Conservation (phyloP, 1,139 yeast genomes). For the Zygosaccharomyces pseudobailii region DNA sequence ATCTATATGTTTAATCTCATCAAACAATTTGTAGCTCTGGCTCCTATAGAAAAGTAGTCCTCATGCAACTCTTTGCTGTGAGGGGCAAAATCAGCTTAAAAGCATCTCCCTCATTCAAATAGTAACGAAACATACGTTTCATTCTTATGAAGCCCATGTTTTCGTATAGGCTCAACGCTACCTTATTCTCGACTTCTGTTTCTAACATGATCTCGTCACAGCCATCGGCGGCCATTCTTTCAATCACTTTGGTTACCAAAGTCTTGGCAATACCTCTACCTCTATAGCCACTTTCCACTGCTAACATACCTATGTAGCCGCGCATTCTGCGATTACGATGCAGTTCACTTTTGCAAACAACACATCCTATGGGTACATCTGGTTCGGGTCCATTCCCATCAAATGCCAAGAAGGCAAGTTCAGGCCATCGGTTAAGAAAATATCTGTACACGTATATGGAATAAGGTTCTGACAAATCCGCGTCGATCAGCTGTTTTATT, state of each 20-base stretch:
- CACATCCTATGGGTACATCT: constrained; percentile 63
- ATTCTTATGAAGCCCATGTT: constrained; percentile 80
- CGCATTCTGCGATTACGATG: constrained; percentile 68
- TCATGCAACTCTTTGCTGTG: constrained; percentile 44
- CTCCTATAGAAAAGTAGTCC: constrained; percentile 39
- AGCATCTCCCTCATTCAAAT: constrained; percentile 90
- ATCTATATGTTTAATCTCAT: constrained; percentile 1
- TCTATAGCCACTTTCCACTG: constrained; percentile 66
- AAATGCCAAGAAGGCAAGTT: constrained; percentile 50
- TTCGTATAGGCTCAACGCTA: constrained; percentile 77
- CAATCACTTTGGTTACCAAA: constrained; percentile 59
- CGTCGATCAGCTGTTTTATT: constrained; percentile 46
- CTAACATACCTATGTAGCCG: constrained; percentile 96
- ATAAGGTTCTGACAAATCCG: constrained; percentile 67
- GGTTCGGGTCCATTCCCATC: constrained; percentile 26
- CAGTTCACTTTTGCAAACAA: constrained; percentile 76
- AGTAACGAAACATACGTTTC: constrained; percentile 79
- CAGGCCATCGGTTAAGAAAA: constrained; percentile 67
- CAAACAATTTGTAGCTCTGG: not conserved
- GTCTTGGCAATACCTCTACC: constrained; percentile 78
- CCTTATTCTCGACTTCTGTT: constrained; percentile 77
- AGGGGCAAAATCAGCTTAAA: constrained; percentile 70
- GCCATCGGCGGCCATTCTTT: constrained; percentile 53
- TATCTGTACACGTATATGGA: constrained; percentile 67
- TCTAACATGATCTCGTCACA: constrained; percentile 90